phyloP scores from a whole-genome alignment of 2,329 filamentous ascomycete genomes.

The Acrocalymma vagum region DNA sequence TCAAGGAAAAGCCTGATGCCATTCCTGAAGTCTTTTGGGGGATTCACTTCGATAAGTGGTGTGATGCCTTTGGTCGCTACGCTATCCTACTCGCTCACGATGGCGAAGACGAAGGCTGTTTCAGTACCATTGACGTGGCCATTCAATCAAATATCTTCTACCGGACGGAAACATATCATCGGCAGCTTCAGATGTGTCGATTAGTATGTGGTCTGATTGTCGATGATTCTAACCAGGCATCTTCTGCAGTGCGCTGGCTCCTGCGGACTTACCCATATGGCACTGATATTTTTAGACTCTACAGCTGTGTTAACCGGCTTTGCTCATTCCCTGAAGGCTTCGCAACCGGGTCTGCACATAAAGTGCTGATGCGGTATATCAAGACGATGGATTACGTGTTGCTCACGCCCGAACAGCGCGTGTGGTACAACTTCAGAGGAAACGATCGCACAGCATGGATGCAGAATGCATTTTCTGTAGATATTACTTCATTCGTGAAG shows the following conservation, averaged over 20 bases:
- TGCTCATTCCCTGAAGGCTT: constrained; percentile 79
- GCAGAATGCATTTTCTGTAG: constrained; percentile 45
- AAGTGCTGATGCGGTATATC: constrained; percentile 90
- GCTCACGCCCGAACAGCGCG: constrained; percentile 61
- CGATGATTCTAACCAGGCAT: constrained; percentile 79
- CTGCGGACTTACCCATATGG: constrained; percentile 83
- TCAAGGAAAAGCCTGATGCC: constrained; percentile 34
- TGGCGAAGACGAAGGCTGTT: constrained; percentile 75
- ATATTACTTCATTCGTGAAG: constrained; percentile 51
- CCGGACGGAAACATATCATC: constrained; percentile 71
- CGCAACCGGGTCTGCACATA: constrained; percentile 82
- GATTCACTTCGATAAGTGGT: constrained; percentile 84
- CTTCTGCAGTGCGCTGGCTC: constrained; percentile 80
- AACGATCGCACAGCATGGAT: constrained; percentile 49
- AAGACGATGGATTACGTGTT: constrained; percentile 82
- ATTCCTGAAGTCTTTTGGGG: constrained; percentile 72
- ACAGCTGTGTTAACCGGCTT: constrained; percentile 78
- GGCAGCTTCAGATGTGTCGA: constrained; percentile 80
- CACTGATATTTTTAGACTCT: constrained; percentile 85
- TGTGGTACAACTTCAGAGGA: constrained; percentile 50
- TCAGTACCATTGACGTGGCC: constrained; percentile 80
- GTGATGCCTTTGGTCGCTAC: constrained; percentile 90
- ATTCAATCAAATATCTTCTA: constrained; percentile 84
- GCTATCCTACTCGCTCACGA: constrained; percentile 76
- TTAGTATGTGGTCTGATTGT: constrained; percentile 84